Conservation (phyloP, 2,329 filamentous ascomycete species). For the Seiridium cupressi region DNA sequence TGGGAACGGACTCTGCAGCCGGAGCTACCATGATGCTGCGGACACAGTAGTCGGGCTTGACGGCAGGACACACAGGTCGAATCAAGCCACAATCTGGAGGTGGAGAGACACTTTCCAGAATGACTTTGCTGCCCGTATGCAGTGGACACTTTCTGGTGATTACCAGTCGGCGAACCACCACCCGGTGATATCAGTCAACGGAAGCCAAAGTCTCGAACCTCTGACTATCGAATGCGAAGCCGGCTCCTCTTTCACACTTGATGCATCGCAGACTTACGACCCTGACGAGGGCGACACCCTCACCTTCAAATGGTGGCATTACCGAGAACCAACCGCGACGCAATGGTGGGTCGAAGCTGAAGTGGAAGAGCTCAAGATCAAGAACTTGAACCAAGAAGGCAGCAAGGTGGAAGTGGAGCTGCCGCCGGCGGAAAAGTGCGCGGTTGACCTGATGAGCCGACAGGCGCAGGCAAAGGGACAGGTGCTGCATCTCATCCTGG, state of each 20-base stretch:
- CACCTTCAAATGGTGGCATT: slow-evolving; percentile 44
- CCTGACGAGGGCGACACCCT: slow-evolving; percentile 32
- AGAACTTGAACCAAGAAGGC: neutral
- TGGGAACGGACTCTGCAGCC: neutral
- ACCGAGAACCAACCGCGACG: slow-evolving; percentile 20
- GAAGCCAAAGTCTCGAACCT: slow-evolving; percentile 31
- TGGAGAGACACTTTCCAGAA: slow-evolving; percentile 20
- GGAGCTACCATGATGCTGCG: slow-evolving; percentile 10
- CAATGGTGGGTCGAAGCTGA: neutral
- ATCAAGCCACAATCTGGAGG: slow-evolving; percentile 17
- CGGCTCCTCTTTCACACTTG: slow-evolving; percentile 31
- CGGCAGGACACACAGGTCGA: slow-evolving; percentile 10
- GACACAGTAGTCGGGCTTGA: slow-evolving; percentile 13
- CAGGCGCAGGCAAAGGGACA: neutral
- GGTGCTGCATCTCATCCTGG: neutral
- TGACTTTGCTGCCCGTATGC: slow-evolving; percentile 21
- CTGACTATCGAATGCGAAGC: slow-evolving; percentile 32
- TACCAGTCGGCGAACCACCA: slow-evolving; percentile 33
- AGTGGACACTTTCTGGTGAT: slow-evolving; percentile 13
- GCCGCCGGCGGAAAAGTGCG: neutral
- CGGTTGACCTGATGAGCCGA: neutral
- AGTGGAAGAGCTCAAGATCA: neutral
- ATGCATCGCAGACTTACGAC: slow-evolving; percentile 39
- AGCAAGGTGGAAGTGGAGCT: neutral
- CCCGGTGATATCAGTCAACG: slow-evolving; percentile 39